Percentiles rank a stretch among this genome's conserved stretches.
These are phyloP conservation scores for Nicotiana tabacum DNA, from an alignment of 257 asterid species.

Conservation along the genomic window DNA sequence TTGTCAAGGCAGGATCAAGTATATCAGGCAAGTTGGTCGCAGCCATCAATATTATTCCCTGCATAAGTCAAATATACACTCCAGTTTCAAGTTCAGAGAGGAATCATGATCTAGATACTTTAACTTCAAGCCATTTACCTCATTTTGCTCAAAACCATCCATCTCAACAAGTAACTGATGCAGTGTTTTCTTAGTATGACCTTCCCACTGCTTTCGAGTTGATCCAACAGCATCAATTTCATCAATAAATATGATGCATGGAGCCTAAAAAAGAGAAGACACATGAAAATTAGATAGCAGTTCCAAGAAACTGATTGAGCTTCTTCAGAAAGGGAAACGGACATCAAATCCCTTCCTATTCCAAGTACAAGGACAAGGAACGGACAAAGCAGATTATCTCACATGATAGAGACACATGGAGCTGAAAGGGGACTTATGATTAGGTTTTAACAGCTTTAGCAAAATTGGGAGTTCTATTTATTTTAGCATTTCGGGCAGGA, in stretches of 20 bases:
- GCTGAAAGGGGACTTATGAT: not conserved
- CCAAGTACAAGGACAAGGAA: not conserved
- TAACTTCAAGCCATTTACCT: slow-evolving; percentile 39
- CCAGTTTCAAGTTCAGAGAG: slow-evolving; percentile 4
- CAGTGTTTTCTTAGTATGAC: slow-evolving; percentile 94
- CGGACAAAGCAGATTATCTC: not conserved
- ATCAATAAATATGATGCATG: slow-evolving; percentile 94
- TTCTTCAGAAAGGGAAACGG: slow-evolving; percentile 1
- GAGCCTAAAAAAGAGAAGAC: slow-evolving; percentile 54
- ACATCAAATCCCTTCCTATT: not conserved
- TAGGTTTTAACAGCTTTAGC: not conserved
- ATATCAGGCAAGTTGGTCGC: slow-evolving; percentile 98
- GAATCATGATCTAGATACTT: not conserved
- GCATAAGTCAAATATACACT: slow-evolving; percentile 12
- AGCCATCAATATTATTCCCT: slow-evolving; percentile 97
- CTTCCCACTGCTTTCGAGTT: slow-evolving; percentile 98
- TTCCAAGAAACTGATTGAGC: not conserved
- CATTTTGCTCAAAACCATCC: slow-evolving; percentile 99
- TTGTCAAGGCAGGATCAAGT: slow-evolving; percentile 96
- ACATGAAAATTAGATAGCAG: slow-evolving; percentile 15
- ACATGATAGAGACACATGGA: not conserved
- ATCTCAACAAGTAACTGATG: slow-evolving; percentile 96
- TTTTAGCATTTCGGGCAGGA: not conserved
- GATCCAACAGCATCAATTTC: slow-evolving; percentile 99
- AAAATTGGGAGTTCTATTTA: not conserved